Percentiles rank a stretch among this genome's conserved stretches.
Evolutionary conservation across 257 asterid genomes (phyloP).

Genomic region (Solanum etuberosum): DNA sequence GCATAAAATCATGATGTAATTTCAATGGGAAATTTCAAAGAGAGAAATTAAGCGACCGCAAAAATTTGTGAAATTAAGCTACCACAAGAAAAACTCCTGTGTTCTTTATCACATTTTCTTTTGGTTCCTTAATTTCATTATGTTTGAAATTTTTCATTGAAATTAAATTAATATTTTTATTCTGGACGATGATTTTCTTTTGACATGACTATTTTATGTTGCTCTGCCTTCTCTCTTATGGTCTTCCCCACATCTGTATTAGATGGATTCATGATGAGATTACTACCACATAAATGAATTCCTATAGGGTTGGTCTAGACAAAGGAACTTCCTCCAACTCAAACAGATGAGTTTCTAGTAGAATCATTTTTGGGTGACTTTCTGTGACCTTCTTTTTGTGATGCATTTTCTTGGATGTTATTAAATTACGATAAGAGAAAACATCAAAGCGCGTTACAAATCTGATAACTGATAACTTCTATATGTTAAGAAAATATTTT

Average conservation of each 20-base stretch:
- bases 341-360: background rate
- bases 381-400: background rate
- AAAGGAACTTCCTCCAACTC: background rate
- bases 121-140: too few relatives aligned
- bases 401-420: background rate
- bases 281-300: too few relatives aligned
- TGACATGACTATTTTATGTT: background rate
- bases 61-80: too few relatives aligned
- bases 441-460: background rate
- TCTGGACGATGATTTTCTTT: background rate
- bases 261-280: background rate
- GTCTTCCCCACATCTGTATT: background rate
- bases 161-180: background rate
- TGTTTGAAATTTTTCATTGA: background rate
- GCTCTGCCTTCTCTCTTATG: background rate
- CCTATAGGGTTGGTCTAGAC: background rate
- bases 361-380: background rate
- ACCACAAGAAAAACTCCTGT: too few relatives aligned
- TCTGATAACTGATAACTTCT: background rate
- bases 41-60: background rate
- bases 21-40: background rate
- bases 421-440: background rate
- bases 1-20: background rate
- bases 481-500: too few relatives aligned
- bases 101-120: too few relatives aligned